Evolutionary conservation across 768 basidiomycete species (phyloP), one percentile per base, ranked within the genome.

Genomic region (Psilocybe sp.): DNA sequence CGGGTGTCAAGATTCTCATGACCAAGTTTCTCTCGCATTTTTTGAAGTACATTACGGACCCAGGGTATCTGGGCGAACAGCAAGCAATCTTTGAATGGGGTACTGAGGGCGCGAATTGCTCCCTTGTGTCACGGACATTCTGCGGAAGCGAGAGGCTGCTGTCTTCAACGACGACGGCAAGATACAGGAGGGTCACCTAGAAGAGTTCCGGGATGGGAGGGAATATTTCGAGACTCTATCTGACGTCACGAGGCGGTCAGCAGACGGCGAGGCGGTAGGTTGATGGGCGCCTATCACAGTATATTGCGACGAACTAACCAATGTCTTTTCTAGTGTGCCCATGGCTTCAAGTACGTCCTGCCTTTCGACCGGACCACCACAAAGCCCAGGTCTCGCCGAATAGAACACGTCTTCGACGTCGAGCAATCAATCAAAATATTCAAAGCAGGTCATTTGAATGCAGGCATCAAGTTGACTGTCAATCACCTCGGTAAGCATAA

Each of bases 281-380:
- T 8, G 51, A 55, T 28, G 23, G 23, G 20, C 37, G 47, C 39
- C 9, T 6, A 32, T 18, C 40, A 18, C 8, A 14, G 16, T 20
- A 8, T 12, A 28, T 7, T 28, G 23, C 23, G 23, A 28, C 7
- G 7, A 28, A 28, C 23, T 28, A 28, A 28, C 4, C 43, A 7
- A 4, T 18, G 20, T 35, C 37, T 20, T 41, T 47, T 47, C 5
- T 35, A 58, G 57, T 48, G 53, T 16, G 48, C 49, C 12, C 54
- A 55, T 43, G 36, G 38, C 31, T 58, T 58, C 38, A 58, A 58
- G 38, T 53, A 51, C 6, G 52, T 58, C 51, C 52, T 55, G 14
- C 51, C 51, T 10, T 58, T 55, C 23, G 46, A 58, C 33, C 48
- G 54, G 10, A 39, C 47, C 1, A 52, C 50, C 2, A 42, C 47